phyloP scores from a whole-genome alignment of 2,329 filamentous ascomycete genomes.

The Aspergillus sp. region DNA sequence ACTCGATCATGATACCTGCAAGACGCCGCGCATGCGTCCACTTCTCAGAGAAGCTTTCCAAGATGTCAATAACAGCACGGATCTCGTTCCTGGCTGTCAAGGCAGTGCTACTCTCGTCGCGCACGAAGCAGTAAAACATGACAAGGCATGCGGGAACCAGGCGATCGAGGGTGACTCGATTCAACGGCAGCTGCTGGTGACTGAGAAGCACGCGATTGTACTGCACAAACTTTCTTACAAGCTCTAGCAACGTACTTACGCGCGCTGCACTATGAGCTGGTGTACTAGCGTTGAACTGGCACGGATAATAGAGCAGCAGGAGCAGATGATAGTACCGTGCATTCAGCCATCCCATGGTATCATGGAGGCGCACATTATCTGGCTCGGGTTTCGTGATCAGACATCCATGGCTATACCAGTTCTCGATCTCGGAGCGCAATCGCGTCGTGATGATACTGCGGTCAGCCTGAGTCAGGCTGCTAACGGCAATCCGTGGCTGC shows the following conservation, averaged over 20 bases:
- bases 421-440: neutral
- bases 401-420: constrained; percentile 1
- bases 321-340: constrained; percentile 15
- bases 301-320: constrained; percentile 11
- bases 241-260: neutral
- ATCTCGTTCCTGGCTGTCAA: neutral
- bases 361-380: constrained; percentile 12
- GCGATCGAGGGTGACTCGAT: neutral
- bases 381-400: constrained; percentile 5
- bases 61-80: neutral
- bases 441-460: neutral
- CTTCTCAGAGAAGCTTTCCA: neutral
- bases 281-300: neutral
- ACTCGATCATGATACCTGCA: neutral
- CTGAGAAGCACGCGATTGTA: neutral
- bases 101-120: neutral
- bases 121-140: neutral
- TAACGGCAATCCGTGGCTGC: neutral
- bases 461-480: neutral
- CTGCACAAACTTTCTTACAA: neutral
- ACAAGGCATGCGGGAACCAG: neutral
- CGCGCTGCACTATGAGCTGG: neutral
- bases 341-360: constrained; percentile 16
- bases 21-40: neutral
- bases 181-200: constrained; percentile 3